A percentile compares a stretch with the other conserved stretches of the same genome.
Conservation (phyloP, 2,329 filamentous ascomycete species). For the Venturia pyrina region DNA sequence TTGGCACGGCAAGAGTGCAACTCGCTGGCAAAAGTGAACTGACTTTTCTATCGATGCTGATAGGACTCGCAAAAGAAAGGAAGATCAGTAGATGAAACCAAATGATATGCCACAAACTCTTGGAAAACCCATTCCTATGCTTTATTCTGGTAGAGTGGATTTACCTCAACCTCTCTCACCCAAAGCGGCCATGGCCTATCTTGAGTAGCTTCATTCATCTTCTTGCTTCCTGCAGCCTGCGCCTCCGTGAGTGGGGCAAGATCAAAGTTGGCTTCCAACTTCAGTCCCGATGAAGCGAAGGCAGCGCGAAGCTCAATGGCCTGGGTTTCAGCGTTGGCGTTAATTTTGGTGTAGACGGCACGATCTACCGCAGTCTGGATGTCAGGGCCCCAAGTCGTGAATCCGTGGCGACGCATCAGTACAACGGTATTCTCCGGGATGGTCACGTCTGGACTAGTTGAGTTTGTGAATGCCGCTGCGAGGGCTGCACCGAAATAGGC, state of each 20-base stretch:
- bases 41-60: no score
- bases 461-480: conserved; percentile 22
- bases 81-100: no score
- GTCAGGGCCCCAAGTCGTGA: conserved; percentile 7
- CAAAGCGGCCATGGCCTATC: neutral
- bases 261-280: neutral
- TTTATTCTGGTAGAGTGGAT: conserved; percentile 1
- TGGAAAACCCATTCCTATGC: neutral
- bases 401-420: conserved; percentile 6
- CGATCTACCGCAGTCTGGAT: conserved; percentile 4
- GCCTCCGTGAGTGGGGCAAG: neutral
- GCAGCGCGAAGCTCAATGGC: conserved; percentile 6
- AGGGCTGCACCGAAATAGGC: conserved; percentile 26
- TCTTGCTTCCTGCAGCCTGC: neutral
- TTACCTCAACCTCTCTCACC: conserved; percentile 1
- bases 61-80: no score
- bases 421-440: conserved; percentile 4
- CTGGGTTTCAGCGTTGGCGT: neutral
- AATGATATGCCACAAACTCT: no score
- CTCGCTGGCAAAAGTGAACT: no score
- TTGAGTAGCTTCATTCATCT: conserved; percentile 1
- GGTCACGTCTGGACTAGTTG: neutral
- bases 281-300: neutral
- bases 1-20: no score
- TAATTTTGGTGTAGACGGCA: neutral